Evolutionary conservation across 768 basidiomycete species (phyloP), one percentile per base, ranked within the genome.

Genomic region (Boletus pseudo-olivaceus): DNA sequence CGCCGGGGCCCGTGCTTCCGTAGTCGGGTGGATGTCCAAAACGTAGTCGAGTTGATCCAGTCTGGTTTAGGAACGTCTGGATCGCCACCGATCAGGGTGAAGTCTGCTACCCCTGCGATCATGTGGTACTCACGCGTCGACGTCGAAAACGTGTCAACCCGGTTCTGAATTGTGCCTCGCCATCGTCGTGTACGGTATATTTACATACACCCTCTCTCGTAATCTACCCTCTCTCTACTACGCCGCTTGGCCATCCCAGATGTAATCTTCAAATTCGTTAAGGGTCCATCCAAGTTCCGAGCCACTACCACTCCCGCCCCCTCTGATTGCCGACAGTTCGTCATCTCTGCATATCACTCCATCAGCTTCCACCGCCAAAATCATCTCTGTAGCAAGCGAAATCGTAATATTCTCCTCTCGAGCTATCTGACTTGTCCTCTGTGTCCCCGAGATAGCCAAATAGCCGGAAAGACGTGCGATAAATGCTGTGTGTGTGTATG

Each of bases 271-370:
- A 62, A 90, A 88, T 20, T 79, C 57, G 72, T 92, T 88, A 17
- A 72, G 70, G 78, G 81, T 88, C 87, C 88, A 96, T 63, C 80
- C 76, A 53, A 89, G 73, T 66, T 90, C 87, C 37, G 77, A 81
- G 6, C 76, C 75, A 23, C 73, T 75, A n/a, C 80, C 74, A 59
- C 71, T 71, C 11, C 76, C 72, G 17, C 76, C 76, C 39, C 78
- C 69, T 53, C 49, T 66, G 43, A 72, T 65, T 44, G 62, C 66
- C 51, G 70, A 70, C 8, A 49, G 11, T 29, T 56, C 81, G 54
- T 93, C 91, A 68, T 97, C 95, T 62, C 92, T 77, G 59, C 87
- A 86, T 12, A 96, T 73, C 51, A 78, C 78, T 0, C 86, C 89
- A 35, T 82, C 83, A 17, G 67, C 69, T 75, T 96, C 94, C 3